phyloP scores from a whole-genome alignment of 192 early-diverging fungal genomes.

The Fimicolochytrium jonesii region DNA sequence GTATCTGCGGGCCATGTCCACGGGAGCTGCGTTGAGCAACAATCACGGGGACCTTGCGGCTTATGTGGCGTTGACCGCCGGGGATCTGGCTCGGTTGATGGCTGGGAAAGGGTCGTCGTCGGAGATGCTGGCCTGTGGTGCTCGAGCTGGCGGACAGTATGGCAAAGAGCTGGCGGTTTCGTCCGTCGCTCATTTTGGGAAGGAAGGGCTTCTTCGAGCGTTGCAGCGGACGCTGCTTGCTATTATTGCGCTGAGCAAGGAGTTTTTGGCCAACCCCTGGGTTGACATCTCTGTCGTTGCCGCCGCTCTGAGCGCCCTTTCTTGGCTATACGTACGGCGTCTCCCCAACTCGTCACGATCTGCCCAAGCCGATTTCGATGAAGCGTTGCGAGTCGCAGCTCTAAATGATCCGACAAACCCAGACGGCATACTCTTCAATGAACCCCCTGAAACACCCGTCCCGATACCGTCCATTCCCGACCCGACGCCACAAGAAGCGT shows the following conservation, averaged over 20 bases:
- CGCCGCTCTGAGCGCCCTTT: constrained; percentile 5
- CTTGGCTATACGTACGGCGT: constrained; percentile 14
- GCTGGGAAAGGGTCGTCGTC: background rate
- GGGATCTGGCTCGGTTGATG: constrained; percentile 2
- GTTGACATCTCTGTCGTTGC: constrained; percentile 11
- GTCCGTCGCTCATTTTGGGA: background rate
- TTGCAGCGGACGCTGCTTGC: background rate
- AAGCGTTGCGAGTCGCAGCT: background rate
- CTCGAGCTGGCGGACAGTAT: background rate
- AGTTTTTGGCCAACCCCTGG: constrained; percentile 15
- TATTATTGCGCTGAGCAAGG: constrained; percentile 7
- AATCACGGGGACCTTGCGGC: too few relatives aligned
- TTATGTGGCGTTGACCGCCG: background rate
- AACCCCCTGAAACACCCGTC: background rate
- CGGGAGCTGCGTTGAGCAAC: too few relatives aligned
- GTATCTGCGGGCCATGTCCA: constrained; percentile 4
- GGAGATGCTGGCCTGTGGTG: background rate
- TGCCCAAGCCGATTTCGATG: background rate
- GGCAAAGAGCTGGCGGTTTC: background rate
- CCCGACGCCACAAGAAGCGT: background rate
- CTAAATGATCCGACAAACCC: background rate
- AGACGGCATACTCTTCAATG: background rate
- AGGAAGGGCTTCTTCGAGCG: background rate
- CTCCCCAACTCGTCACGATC: background rate
- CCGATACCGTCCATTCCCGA: background rate